Evolutionary conservation across 768 basidiomycete genomes (phyloP), one percentile per base, ranked within the genome.

Genomic region (Amanita inopinata): DNA sequence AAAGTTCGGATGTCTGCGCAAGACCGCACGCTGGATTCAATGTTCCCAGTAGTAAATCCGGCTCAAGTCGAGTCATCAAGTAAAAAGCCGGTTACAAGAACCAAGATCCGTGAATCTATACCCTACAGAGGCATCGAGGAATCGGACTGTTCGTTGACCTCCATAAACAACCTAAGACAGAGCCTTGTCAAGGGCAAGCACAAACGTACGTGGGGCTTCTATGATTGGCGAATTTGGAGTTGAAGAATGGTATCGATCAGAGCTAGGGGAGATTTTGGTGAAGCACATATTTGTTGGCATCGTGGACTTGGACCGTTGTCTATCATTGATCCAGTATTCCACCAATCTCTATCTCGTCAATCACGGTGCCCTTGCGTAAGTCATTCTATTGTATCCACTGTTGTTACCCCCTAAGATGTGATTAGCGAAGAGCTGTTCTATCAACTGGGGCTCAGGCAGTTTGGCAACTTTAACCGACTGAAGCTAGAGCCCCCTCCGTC

Each of bases 281-380:
- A 82, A 87, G 37, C 90, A 96, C 53, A 84, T 78, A 0, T 96
- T 96, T 53, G 91, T 98, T 23, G 93, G 94, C 2, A 78, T 97
- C 27, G 87, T 91, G 5, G 91, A 94, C 55, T 61, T 78, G 6
- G 56, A 72, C 17, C 72, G 76, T 20, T 83, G 78, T 51, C 65
- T 91, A 2, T 86, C 91, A 2, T 61, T 97, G 23, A 67, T 99
- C 2, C 96, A 98, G 58, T 76, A 88, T 56, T 74, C 78, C 19
- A 96, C 88, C 0, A 86, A 90, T 48, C 64, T 99, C 1, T 99
- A 90, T 58, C 71, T 97, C 9, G 71, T 96, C 45, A 89, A 96
- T 49, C 86, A 97, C 53, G 80, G 76, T 19, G 66, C 80, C 3
- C 63, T 98, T 27, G 81, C 83, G 90, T 96, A 60, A 40, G 88